Evolutionary conservation across 805 yeast genomes (phyloP).

Genomic region (Candida arabinofermentans): DNA sequence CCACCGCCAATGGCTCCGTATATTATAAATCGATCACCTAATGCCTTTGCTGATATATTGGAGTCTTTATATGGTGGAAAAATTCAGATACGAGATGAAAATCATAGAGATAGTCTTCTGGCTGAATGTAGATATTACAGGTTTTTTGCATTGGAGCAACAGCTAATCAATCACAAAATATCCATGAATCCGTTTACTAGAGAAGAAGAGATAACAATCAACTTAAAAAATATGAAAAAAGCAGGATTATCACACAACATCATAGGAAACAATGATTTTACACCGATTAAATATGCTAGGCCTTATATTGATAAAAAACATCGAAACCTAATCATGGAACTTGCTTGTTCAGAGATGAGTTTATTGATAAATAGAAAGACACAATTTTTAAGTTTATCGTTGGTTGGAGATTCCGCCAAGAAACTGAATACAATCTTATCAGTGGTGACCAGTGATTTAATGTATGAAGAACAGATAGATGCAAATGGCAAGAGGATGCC

Average conservation of each 20-base stretch:
- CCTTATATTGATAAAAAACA: constrained; percentile 39
- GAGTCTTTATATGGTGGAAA: constrained; percentile 52
- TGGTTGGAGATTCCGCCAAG: constrained; percentile 24
- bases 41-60: constrained; percentile 52
- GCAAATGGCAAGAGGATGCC: constrained; percentile 5
- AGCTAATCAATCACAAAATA: constrained; percentile 50
- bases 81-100: constrained; percentile 38
- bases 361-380: constrained; percentile 32
- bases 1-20: constrained; percentile 76
- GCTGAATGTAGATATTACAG: constrained; percentile 76
- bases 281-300: constrained; percentile 36
- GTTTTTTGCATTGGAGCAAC: constrained; percentile 70
- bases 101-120: constrained; percentile 53
- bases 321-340: constrained; percentile 41
- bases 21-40: constrained; percentile 47
- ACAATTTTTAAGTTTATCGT: constrained; percentile 21
- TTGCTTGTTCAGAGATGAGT: constrained; percentile 29
- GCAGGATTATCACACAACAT: constrained; percentile 29
- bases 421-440: constrained; percentile 19
- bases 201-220: constrained; percentile 54
- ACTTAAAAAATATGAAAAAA: constrained; percentile 41
- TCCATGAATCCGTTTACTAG: constrained; percentile 47
- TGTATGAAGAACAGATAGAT: constrained; percentile 21
- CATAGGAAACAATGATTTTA: constrained; percentile 13
- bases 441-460: constrained; percentile 20